Evolutionary conservation across 129 eudicot species (phyloP).

Genomic region (Centella asiatica): DNA sequence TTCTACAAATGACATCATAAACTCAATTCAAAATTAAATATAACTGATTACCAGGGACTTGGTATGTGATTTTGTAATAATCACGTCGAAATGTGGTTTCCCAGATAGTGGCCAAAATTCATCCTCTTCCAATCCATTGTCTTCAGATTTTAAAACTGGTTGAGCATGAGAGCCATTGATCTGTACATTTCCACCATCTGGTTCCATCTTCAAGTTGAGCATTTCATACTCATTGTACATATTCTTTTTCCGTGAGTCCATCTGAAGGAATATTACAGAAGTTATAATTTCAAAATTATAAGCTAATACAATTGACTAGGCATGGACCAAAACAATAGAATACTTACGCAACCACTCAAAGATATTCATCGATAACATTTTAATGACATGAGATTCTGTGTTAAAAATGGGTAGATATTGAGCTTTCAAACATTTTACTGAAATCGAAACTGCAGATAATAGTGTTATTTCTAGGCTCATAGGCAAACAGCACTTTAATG

Average conservation of each 20-base stretch:
- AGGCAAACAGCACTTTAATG: too few relatives aligned
- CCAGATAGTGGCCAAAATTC: constrained; percentile 15
- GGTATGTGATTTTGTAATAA: constrained; percentile 14
- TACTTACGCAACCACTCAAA: too few relatives aligned
- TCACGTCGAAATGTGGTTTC: constrained; percentile 13
- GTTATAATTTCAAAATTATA: neutral
- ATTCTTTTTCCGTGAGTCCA: neutral
- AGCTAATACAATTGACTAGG: neutral
- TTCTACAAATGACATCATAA: neutral
- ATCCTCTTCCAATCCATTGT: constrained; percentile 9
- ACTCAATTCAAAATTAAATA: neutral
- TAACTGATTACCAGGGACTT: constrained; percentile 15
- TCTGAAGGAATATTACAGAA: neutral
- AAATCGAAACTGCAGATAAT: too few relatives aligned
- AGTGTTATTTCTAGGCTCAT: too few relatives aligned
- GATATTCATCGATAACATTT: too few relatives aligned
- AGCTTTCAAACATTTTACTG: too few relatives aligned
- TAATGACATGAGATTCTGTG: too few relatives aligned
- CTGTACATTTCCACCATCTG: too few relatives aligned
- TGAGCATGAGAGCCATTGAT: too few relatives aligned
- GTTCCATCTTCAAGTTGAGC: too few relatives aligned
- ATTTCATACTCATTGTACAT: too few relatives aligned
- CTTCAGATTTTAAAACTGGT: neutral
- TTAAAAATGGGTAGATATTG: too few relatives aligned
- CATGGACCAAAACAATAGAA: neutral